A percentile compares a stretch with the other conserved stretches of the same genome.
Evolutionary conservation across 768 basidiomycete species (phyloP).

Genomic region (Tephrocybe sp.): DNA sequence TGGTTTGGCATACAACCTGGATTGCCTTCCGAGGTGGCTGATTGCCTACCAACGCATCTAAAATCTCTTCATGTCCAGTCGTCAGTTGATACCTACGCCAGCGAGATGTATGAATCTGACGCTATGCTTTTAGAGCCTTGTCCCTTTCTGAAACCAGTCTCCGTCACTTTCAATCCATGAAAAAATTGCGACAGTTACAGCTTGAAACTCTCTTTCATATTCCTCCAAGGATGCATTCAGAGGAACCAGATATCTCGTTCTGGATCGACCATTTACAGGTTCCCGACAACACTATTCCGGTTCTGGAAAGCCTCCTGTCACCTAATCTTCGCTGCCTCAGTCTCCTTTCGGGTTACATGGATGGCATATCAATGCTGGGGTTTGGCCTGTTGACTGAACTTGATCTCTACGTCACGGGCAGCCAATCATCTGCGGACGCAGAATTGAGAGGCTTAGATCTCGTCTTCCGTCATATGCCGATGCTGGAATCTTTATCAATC

Average conservation of each 20-base stretch:
- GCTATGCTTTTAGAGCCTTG: background rate
- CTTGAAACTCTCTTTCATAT: constrained; percentile 8
- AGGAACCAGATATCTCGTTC: constrained; percentile 5
- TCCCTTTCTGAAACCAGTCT: background rate
- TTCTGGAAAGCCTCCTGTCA: constrained; percentile 1
- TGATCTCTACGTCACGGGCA: constrained; percentile 30
- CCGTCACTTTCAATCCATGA: background rate
- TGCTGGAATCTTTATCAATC: constrained; percentile 34
- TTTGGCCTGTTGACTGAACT: constrained; percentile 28
- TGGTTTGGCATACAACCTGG: constrained; percentile 33
- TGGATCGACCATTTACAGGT: background rate
- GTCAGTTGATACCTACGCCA: constrained; percentile 17
- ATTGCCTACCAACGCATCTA: constrained; percentile 26
- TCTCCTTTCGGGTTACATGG: constrained; percentile 2
- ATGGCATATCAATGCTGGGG: constrained; percentile 29
- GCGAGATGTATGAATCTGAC: background rate
- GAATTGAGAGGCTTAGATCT: constrained; percentile 31
- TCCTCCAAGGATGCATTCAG: constrained; percentile 4
- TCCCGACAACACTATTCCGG: background rate
- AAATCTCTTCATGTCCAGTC: constrained; percentile 28
- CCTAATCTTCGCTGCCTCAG: constrained; percentile 6
- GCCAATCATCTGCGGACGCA: constrained; percentile 18
- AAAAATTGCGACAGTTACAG: constrained; percentile 9
- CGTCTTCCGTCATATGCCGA: constrained; percentile 29
- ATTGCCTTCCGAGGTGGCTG: constrained; percentile 25